Base-by-base conservation (phyloP, 73 alveolate genomes). In the Stentor coeruleus region DNA sequence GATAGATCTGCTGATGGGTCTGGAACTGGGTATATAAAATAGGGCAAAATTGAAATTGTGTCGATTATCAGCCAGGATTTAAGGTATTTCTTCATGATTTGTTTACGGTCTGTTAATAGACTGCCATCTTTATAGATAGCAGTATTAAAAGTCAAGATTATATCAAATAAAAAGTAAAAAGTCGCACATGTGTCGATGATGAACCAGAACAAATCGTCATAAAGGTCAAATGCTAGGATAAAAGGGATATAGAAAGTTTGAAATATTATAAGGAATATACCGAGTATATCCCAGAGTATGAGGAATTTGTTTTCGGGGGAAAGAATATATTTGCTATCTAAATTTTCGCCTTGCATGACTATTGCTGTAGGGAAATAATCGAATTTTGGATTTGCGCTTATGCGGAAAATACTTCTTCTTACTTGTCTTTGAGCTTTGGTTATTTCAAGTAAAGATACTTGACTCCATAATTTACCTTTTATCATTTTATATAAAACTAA, bases 91-190 rank as follows among this genome's bases (percentile, higher is more conserved):
- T 74, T 49, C 41, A 85, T 82, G 36, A 91, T 91, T 15, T 75
- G 82, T 58, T 86, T 82, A 20, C 97, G 42, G 38, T 77, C 72
- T 85, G 80, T 79, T 3, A 85, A 83, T 36, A 87, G 49, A 3
- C 60, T 59, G 40, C 97, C 97, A 42, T 87, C 86, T 30, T 87
- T 76, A 58, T 91, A 91, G 57, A 83, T 88, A 2, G 93, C 97
- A 30, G 95, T 90, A 73, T 87, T 87, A 74, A 90, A 86, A 30
- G 84, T 33, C 31, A 91, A 39, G 36, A 83, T 85, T 15, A 90
- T 74, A 40, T 85, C 95, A 26, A 89, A 3, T 1, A 90, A 60
- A 72, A 90, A 90, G 59, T 86, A 40, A 41, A 72, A 41, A 35
- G 74, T 81, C n/a, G 79, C 20, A 2, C 80, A 11, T 28, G 41